Evolutionary conservation across 495 filamentous ascomycete genomes (phyloP), one percentile per base, ranked within the genome.

Genomic region (Pyronema omphalodes): DNA sequence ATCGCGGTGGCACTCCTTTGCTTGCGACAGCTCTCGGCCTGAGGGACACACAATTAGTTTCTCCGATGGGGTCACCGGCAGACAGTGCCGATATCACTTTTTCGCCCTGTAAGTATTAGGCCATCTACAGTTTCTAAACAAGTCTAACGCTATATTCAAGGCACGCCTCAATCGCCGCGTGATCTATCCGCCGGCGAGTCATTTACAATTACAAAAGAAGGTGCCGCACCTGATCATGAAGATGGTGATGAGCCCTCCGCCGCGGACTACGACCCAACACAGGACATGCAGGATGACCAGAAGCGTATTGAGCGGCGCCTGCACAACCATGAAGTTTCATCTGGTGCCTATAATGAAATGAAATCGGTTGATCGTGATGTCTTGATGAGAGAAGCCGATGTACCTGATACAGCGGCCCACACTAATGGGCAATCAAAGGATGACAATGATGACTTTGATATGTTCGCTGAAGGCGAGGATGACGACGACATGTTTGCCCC

Each of bases 181-280:
- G 44, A 54, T 11, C 23, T 53, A 52, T 15, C 52, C 9, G 17
- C 52, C 14, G 52, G 15, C 29, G 52, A 14, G 33, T 70, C 56
- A 68, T 74, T 69, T 69, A 74, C 40, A 71, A 76, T 58, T 68
- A 49, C 61, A 44, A 64, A 81, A 58, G 68, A 81, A 58, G 84
- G 84, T 61, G 73, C 86, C 52, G 75, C 77, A 59, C 82, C 84
- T 53, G 69, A 68, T 29, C 73, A 74, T 66, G 71, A 70, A 47
- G 64, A 82, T 46, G 77, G 82, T 64, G 79, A 85, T 56, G 86
- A 84, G 12, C 85, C 84, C 41, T 95, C 89, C 37, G 91, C 91
- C 49, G 91, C 91, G 59, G 86, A 95, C 62, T 95, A 98, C 69
- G 88, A 95, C 65, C 93, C 91, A 0, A 94, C 84, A 3, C 69